Conservation (phyloP, 2,329 filamentous ascomycete genomes). For the Alternaria sp. region DNA sequence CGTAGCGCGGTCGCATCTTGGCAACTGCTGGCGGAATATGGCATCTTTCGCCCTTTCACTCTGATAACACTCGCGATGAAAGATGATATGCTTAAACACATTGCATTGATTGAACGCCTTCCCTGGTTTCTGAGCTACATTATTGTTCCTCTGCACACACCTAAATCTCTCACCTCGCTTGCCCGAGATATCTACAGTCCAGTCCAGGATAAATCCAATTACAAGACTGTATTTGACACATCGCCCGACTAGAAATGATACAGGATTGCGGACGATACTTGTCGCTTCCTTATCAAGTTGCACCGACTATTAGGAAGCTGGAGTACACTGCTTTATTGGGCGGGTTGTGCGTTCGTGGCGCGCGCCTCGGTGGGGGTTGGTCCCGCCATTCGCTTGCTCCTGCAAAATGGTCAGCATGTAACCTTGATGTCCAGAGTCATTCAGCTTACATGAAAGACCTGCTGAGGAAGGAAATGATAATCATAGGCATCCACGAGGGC, state of each 20-base stretch:
- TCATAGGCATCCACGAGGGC: conserved; percentile 79
- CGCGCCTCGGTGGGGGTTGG: conserved; percentile 14
- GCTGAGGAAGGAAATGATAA: conserved; percentile 75
- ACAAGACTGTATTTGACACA: conserved; percentile 24
- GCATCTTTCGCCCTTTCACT: neutral
- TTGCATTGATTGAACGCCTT: conserved; percentile 15
- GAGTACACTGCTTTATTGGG: conserved; percentile 12
- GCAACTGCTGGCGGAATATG: conserved; percentile 12
- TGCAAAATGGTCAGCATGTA: conserved; percentile 8
- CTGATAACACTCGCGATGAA: neutral
- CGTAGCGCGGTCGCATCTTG: conserved; percentile 26
- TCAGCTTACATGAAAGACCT: conserved; percentile 75
- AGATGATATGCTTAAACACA: neutral
- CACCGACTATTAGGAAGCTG: neutral
- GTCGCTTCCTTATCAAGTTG: neutral
- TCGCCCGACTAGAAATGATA: conserved; percentile 3
- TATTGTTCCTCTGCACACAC: conserved; percentile 5
- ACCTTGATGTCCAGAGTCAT: conserved; percentile 1
- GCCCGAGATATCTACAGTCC: conserved; percentile 5
- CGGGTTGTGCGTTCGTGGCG: conserved; percentile 13
- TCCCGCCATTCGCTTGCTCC: conserved; percentile 26
- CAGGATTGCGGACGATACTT: neutral
- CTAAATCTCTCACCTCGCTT: neutral
- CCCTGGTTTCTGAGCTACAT: conserved; percentile 7
- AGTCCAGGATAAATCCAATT: conserved; percentile 18